Conservation (phyloP, 2,329 filamentous ascomycete genomes). For the Cordyceps militaris region DNA sequence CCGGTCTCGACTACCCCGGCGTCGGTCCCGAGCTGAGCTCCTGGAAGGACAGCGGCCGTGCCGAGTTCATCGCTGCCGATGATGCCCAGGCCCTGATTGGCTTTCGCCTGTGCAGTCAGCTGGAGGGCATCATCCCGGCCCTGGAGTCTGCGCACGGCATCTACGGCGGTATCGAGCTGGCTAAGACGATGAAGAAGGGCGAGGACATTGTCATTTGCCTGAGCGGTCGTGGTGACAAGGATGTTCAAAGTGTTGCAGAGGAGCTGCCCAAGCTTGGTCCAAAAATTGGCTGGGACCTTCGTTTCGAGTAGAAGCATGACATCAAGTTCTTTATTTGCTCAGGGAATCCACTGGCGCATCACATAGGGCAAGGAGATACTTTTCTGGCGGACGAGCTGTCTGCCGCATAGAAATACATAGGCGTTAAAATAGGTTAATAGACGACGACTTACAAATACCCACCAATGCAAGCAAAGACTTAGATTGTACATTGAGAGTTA, state of each 20-base stretch:
- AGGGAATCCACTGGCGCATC: not conserved
- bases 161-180: conserved; percentile 79
- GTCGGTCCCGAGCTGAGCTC: conserved; percentile 85
- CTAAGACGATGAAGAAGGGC: conserved; percentile 84
- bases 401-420: not conserved
- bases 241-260: conserved; percentile 96
- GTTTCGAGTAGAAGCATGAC: conserved; percentile 41
- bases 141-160: conserved; percentile 91
- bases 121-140: conserved; percentile 95
- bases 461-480: not conserved
- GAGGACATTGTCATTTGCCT: conserved; percentile 91
- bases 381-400: not conserved
- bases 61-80: conserved; percentile 83
- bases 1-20: conserved; percentile 93
- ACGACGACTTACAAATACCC: not conserved
- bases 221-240: conserved; percentile 92
- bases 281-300: conserved; percentile 69
- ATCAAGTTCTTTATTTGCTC: not conserved
- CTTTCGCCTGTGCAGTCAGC: conserved; percentile 75
- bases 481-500: conserved; percentile 7
- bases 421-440: conserved; percentile 2
- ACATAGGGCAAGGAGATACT: not conserved
- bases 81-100: conserved; percentile 85
- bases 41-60: conserved; percentile 88
- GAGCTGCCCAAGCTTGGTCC: conserved; percentile 84